These are phyloP conservation scores for Arthrobotrys conoides DNA, from an alignment of 2,329 filamentous ascomycete genomes.

Conservation along the genomic window DNA sequence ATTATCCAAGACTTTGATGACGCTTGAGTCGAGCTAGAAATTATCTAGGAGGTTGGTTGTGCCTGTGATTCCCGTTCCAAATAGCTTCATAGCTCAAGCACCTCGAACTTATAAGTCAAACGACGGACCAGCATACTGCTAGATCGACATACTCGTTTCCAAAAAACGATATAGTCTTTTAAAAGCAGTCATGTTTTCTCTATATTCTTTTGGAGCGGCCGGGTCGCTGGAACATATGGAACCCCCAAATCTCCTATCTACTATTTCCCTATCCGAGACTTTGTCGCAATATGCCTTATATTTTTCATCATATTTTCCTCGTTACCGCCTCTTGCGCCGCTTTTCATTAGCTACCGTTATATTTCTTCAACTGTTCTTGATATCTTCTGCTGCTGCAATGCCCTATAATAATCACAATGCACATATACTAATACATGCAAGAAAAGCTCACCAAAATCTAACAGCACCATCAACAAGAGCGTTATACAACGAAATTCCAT, in stretches of 20 bases:
- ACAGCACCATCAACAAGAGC: conserved; percentile 7
- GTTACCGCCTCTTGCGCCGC: neutral
- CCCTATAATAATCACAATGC: conserved; percentile 21
- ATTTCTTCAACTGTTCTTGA: conserved; percentile 29
- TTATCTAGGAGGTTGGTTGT: conserved; percentile 24
- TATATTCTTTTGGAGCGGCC: neutral
- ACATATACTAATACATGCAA: conserved; percentile 20
- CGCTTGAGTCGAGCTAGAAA: neutral
- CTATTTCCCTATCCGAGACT: neutral
- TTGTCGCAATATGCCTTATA: neutral
- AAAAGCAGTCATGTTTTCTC: conserved; percentile 5
- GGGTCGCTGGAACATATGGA: too few species aligned
- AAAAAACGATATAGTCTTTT: neutral
- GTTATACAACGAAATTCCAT: conserved; percentile 7
- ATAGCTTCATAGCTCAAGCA: neutral
- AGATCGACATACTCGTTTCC: conserved; percentile 11
- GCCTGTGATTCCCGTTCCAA: neutral
- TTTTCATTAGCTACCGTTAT: conserved; percentile 14
- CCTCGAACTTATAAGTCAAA: conserved; percentile 22
- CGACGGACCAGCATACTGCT: neutral
- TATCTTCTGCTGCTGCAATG: conserved; percentile 22
- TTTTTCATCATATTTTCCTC: neutral
- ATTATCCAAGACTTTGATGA: conserved; percentile 25
- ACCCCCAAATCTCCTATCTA: neutral
- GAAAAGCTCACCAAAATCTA: conserved; percentile 29